These are phyloP conservation scores for Lodderomyces pseudojiufengensis DNA, from an alignment of 1,139 yeast species.

Conservation along the genomic window DNA sequence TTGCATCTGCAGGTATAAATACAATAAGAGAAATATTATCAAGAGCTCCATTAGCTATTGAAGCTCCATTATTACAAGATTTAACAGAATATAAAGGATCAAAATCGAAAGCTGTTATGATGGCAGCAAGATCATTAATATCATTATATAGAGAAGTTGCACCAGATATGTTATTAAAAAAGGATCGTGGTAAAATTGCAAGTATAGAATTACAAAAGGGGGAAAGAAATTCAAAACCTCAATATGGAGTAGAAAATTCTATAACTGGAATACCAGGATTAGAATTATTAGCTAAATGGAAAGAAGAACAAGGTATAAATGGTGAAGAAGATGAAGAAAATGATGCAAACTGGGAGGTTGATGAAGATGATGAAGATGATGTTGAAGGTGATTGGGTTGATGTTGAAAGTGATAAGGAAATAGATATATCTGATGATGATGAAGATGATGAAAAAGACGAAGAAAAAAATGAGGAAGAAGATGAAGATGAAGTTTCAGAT, in stretches of 20 bases:
- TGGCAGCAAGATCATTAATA: constrained; percentile 91
- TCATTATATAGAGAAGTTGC: constrained; percentile 88
- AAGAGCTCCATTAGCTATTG: constrained; percentile 93
- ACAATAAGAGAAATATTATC: constrained; percentile 89
- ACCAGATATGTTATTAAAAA: constrained; percentile 86
- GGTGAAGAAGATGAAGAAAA: constrained; percentile 37
- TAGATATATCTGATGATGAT: constrained; percentile 51
- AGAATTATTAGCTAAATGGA: constrained; percentile 87
- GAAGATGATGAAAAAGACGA: constrained; percentile 20
- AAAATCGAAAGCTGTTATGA: constrained; percentile 86
- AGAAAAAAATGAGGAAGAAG: constrained; percentile 17
- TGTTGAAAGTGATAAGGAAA: constrained; percentile 58
- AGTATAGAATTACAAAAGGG: constrained; percentile 72
- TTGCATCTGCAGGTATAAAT: constrained; percentile 95
- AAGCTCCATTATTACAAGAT: constrained; percentile 80
- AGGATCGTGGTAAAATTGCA: constrained; percentile 91
- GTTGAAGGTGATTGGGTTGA: constrained; percentile 62
- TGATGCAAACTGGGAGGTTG: constrained; percentile 44
- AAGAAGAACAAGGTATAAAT: constrained; percentile 60
- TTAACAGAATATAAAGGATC: constrained; percentile 88
- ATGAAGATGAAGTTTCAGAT: constrained; percentile 47
- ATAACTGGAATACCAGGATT: constrained; percentile 81
- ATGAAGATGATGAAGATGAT: constrained; percentile 37
- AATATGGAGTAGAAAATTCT: constrained; percentile 66
- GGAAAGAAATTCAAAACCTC: constrained; percentile 40